Percentiles rank a stretch among this genome's conserved stretches.
Evolutionary conservation across 31 red algal genomes (phyloP).

Genomic region (Porphyra umbilicalis): DNA sequence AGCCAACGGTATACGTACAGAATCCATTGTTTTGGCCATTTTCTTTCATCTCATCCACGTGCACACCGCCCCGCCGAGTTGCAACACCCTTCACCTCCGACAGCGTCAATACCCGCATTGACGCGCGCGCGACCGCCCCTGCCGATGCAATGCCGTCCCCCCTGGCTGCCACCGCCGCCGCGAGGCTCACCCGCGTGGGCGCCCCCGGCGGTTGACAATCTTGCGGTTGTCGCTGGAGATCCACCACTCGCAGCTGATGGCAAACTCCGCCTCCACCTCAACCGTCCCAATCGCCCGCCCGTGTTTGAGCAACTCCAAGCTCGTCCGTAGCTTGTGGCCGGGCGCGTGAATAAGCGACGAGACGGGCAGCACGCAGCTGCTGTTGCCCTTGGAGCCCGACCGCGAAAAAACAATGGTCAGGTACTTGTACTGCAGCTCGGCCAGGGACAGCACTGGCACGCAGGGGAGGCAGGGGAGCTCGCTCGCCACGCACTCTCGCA

Average conservation of each 20-base stretch:
- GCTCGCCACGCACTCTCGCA: constrained; percentile 4
- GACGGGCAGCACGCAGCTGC: constrained; percentile 36
- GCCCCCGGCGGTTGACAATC: not conserved
- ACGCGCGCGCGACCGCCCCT: too few species aligned
- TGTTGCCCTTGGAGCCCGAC: constrained; percentile 7
- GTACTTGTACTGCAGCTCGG: constrained; percentile 25
- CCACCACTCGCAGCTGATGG: constrained; percentile 20
- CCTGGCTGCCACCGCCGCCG: not conserved
- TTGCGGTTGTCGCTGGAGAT: constrained; percentile 21
- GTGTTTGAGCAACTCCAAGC: constrained; percentile 29
- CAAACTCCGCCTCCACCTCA: constrained; percentile 33
- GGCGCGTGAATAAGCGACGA: constrained; percentile 5
- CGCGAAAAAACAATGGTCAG: constrained; percentile 43
- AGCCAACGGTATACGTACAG: too few species aligned
- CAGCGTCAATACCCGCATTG: too few species aligned
- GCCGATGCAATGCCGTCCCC: too few species aligned
- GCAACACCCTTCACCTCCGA: too few species aligned
- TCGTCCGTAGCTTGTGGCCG: constrained; percentile 3
- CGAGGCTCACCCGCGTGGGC: not conserved
- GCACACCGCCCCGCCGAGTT: too few species aligned
- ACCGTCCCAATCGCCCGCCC: constrained; percentile 14
- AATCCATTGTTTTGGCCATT: too few species aligned
- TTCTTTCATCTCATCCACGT: too few species aligned
- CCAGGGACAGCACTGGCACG: constrained; percentile 14
- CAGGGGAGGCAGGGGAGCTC: constrained; percentile 42